Evolutionary conservation across 2,329 filamentous ascomycete genomes (phyloP).

Genomic region (Chrysosphaeria jannelii): DNA sequence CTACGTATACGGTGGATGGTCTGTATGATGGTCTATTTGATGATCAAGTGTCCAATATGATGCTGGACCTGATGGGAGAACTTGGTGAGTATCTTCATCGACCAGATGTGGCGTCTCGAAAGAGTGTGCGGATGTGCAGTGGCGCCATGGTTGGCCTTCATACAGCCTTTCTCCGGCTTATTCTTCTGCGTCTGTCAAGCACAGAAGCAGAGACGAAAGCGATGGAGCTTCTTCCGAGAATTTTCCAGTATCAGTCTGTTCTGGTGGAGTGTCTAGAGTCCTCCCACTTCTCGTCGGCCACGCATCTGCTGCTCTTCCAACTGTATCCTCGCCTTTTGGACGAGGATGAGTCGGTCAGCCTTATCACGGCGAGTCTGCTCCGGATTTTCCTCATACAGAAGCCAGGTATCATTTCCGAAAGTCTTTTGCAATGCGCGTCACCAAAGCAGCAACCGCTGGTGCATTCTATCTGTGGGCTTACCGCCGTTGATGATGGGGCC

Average conservation of each 20-base stretch:
- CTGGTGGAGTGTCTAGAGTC: conserved; percentile 50
- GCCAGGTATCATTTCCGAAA: conserved; percentile 44
- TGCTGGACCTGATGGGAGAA: conserved; percentile 67
- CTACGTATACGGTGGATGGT: conserved; percentile 56
- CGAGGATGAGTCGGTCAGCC: conserved; percentile 30
- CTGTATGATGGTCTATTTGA: conserved; percentile 95
- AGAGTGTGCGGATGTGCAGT: conserved; percentile 72
- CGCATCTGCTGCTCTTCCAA: conserved; percentile 49
- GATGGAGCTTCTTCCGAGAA: conserved; percentile 37
- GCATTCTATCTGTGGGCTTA: conserved; percentile 53
- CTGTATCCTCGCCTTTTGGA: conserved; percentile 74
- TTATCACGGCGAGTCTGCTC: conserved; percentile 58
- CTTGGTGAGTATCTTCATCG: conserved; percentile 71
- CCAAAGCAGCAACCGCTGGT: conserved; percentile 38
- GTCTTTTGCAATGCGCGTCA: conserved; percentile 42
- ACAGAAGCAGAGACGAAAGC: conserved; percentile 25
- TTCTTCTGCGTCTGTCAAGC: conserved; percentile 58
- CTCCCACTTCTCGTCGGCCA: conserved; percentile 16
- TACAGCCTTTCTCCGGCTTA: conserved; percentile 45
- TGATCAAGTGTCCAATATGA: conserved; percentile 50
- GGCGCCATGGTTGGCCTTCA: conserved; percentile 54
- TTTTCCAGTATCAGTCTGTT: conserved; percentile 89
- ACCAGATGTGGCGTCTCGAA: conserved; percentile 50
- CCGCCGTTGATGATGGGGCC: conserved; percentile 63
- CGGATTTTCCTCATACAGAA: conserved; percentile 87